These are phyloP conservation scores for Fusarium citri DNA, from an alignment of 2,329 filamentous ascomycete species.

Conservation along the genomic window DNA sequence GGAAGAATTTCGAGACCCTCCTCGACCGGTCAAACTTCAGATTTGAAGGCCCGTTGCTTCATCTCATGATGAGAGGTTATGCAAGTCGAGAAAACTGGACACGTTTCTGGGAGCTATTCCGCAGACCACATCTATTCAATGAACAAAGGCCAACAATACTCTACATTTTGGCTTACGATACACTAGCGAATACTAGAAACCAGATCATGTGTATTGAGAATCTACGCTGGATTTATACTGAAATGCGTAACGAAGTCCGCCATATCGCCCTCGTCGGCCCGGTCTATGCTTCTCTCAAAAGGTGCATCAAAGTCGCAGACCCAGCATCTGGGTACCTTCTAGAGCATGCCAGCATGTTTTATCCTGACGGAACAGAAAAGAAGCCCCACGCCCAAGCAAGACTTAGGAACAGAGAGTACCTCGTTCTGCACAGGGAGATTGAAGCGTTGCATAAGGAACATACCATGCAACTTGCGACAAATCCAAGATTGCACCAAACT, in stretches of 20 bases:
- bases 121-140: slow-evolving; percentile 63
- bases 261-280: slow-evolving; percentile 57
- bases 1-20: slow-evolving; percentile 59
- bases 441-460: slow-evolving; percentile 41
- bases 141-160: slow-evolving; percentile 61
- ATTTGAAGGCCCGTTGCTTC: slow-evolving; percentile 55
- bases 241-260: slow-evolving; percentile 68
- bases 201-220: slow-evolving; percentile 59
- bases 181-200: slow-evolving; percentile 59
- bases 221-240: slow-evolving; percentile 65
- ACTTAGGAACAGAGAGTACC: slow-evolving; percentile 49
- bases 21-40: slow-evolving; percentile 53
- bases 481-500: background rate
- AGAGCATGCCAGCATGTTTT: background rate
- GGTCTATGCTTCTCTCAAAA: slow-evolving; percentile 61
- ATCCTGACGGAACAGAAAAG: background rate
- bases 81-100: slow-evolving; percentile 62
- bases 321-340: slow-evolving; percentile 53
- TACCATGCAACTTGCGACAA: background rate
- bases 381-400: slow-evolving; percentile 34
- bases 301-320: slow-evolving; percentile 67
- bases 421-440: slow-evolving; percentile 49
- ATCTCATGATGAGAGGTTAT: slow-evolving; percentile 60
- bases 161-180: slow-evolving; percentile 66
- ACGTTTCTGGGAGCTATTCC: slow-evolving; percentile 71